A percentile compares a stretch with the other conserved stretches of the same genome.
Evolutionary conservation across 2,329 filamentous ascomycete species (phyloP).

Genomic region (Diaporthe batatas): DNA sequence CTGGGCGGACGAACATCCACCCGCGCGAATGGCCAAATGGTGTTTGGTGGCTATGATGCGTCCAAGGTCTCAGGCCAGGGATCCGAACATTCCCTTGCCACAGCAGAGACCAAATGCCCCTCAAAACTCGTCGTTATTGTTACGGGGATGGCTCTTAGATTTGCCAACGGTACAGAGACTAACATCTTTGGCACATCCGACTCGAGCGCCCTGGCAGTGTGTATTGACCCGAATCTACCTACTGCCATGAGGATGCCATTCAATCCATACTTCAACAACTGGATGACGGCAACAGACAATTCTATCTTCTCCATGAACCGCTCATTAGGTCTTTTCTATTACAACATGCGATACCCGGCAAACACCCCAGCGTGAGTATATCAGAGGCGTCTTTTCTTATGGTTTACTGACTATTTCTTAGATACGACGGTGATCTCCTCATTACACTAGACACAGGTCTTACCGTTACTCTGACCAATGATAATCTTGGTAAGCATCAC

Average conservation of each 20-base stretch:
- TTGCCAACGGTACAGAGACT: background rate
- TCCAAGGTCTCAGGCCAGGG: background rate
- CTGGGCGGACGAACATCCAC: background rate
- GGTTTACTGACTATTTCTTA: background rate
- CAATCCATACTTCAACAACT: background rate
- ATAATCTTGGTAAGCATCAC: background rate
- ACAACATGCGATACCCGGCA: background rate
- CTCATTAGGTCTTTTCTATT: background rate
- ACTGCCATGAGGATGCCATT: background rate
- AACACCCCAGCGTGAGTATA: background rate
- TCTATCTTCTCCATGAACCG: background rate
- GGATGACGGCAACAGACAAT: background rate
- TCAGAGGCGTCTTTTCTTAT: background rate
- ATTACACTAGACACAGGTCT: background rate
- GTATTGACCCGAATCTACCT: background rate
- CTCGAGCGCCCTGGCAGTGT: background rate
- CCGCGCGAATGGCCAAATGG: background rate
- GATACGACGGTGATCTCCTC: background rate
- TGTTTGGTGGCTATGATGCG: slow-evolving; percentile 3
- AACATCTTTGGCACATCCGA: background rate
- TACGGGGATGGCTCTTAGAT: background rate
- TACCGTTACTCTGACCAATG: background rate
- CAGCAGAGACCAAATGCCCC: background rate
- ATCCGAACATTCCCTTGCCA: background rate
- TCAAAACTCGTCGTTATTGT: background rate